Conservation (phyloP, 768 basidiomycete species). For the Stropharia rugosoannulata region DNA sequence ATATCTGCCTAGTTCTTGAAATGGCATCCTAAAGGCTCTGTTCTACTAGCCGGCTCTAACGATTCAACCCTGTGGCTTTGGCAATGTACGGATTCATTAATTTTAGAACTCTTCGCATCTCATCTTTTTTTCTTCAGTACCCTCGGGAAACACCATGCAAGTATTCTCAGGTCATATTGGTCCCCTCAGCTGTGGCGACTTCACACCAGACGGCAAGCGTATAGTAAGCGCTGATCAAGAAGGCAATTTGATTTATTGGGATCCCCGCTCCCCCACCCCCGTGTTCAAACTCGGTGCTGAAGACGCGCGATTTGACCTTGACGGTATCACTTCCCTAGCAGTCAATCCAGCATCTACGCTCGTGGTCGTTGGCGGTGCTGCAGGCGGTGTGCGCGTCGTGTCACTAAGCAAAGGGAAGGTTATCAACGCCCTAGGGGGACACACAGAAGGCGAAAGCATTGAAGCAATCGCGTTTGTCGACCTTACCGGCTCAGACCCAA, state of each 20-base stretch:
- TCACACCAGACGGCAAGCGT: slow-evolving; percentile 91
- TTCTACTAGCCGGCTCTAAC: slow-evolving; percentile 89
- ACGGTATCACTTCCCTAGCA: slow-evolving; percentile 84
- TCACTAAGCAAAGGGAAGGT: slow-evolving; percentile 87
- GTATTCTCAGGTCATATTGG: slow-evolving; percentile 92
- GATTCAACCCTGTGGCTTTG: slow-evolving; percentile 96
- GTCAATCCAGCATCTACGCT: slow-evolving; percentile 85
- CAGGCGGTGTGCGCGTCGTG: slow-evolving; percentile 84
- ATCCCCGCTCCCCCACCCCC: slow-evolving; percentile 76
- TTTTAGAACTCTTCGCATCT: not conserved
- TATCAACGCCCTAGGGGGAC: slow-evolving; percentile 75
- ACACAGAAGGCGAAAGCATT: slow-evolving; percentile 84
- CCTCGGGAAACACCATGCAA: slow-evolving; percentile 93
- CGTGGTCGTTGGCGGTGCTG: slow-evolving; percentile 87
- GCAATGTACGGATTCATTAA: slow-evolving; percentile 65
- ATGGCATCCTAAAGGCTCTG: slow-evolving; percentile 95
- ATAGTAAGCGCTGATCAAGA: slow-evolving; percentile 86
- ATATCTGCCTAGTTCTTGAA: slow-evolving; percentile 67
- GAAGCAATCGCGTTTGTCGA: slow-evolving; percentile 87
- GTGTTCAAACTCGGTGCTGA: slow-evolving; percentile 75
- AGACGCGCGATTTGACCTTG: slow-evolving; percentile 75
- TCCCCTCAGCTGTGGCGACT: slow-evolving; percentile 82
- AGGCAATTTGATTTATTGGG: slow-evolving; percentile 86
- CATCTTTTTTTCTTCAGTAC: slow-evolving; percentile 54
- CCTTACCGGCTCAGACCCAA: slow-evolving; percentile 48